Evolutionary conservation across 495 filamentous ascomycete species (phyloP), one percentile per base, ranked within the genome.

Genomic region (Lasiosphaeria miniovina): DNA sequence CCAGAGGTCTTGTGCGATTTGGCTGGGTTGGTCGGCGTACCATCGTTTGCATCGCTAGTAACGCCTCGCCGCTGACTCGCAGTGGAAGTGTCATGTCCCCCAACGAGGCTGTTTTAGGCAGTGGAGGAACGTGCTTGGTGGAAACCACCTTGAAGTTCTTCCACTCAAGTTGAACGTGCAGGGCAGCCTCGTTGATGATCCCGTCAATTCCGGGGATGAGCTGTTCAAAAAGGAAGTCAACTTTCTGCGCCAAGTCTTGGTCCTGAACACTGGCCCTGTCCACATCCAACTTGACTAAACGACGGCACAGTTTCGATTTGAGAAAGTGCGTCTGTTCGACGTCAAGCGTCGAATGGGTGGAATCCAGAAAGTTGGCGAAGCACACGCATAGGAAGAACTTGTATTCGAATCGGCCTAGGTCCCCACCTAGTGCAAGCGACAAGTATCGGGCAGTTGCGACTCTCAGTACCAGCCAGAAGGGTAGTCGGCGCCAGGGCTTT

Each of bases 391-490:
- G 75, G 2, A 88, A 65, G 45, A 79, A 69, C 59, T 89, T 89
- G 76, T 88, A 88, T 5, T 74, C 67, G 2, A 80, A 52, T n/a
- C 75, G 74, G 0, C 84, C 86, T 4, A 61, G 11, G 4, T 77
- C 73, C 8, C 52, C 65, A 2, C 84, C 84, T 4, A 83, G 68
- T 0, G 63, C 12, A 8, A 75, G 48, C 46, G 65, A 77, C 0
- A 87, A 71, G 9, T 77, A 71, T 1, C 84, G 77, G 34, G 83
- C 75, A 14, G 80, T 61, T 0, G 70, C 70, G 2, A 89, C 84
- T 0, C 86, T 78, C 11, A 88, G 67, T 1, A 86, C 73, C 4
- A 89, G 80, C 81, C 82, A 88, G 43, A 77, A 73, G 0, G 86
- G 77, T 10, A 66, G 69, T 38, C 85, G 68, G 31, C 84, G 75